Evolutionary conservation across 2,329 filamentous ascomycete genomes (phyloP).

Genomic region (Cercospora sp.): DNA sequence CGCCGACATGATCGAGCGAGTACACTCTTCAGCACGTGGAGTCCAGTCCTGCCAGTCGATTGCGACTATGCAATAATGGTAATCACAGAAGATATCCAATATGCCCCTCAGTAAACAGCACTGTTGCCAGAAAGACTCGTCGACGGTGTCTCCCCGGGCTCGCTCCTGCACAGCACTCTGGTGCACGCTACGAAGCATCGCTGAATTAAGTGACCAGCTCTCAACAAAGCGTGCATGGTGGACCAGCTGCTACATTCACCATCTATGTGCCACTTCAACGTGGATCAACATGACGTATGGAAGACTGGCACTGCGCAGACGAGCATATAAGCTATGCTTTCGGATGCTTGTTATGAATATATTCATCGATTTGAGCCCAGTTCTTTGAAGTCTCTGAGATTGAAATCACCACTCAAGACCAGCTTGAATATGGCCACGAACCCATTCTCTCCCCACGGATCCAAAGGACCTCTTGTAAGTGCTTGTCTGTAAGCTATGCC

Average conservation of each 20-base stretch:
- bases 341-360: neutral
- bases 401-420: neutral
- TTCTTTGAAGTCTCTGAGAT: neutral
- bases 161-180: neutral
- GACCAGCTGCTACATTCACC: neutral
- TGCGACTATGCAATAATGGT: neutral
- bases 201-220: neutral
- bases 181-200: neutral
- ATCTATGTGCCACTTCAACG: neutral
- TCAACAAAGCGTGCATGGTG: neutral
- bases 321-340: neutral
- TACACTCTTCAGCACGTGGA: neutral
- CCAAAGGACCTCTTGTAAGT: neutral
- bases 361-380: neutral
- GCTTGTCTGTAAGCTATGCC: neutral
- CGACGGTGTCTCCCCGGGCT: neutral
- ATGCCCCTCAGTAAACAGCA: neutral
- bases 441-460: neutral
- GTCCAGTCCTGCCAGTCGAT: neutral
- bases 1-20: neutral
- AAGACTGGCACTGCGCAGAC: neutral
- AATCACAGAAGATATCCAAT: neutral
- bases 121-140: neutral
- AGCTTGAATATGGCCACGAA: neutral
- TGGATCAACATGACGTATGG: conserved; percentile 5